These are phyloP conservation scores for Colletotrichum euphorbiae DNA, from an alignment of 2,329 filamentous ascomycete genomes.

Conservation along the genomic window DNA sequence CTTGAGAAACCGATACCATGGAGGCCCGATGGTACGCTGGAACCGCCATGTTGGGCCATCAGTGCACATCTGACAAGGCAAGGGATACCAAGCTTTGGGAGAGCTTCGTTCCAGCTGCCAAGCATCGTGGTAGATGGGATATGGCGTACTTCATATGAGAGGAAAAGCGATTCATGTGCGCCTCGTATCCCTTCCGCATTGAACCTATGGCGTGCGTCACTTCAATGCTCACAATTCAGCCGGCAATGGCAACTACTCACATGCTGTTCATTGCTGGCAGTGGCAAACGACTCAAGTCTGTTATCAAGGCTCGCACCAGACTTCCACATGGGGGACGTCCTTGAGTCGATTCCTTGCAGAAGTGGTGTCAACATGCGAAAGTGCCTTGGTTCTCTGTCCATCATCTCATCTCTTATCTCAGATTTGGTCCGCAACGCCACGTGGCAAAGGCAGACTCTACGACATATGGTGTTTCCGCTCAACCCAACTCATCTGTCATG, in stretches of 20 bases:
- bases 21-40: not conserved
- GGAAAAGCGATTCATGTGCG: not conserved
- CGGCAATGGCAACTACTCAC: not conserved
- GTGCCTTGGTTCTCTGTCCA: not conserved
- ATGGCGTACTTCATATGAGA: not conserved
- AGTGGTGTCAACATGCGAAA: constrained; percentile 8
- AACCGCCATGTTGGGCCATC: not conserved
- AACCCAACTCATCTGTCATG: not conserved
- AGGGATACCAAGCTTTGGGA: not conserved
- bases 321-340: not conserved
- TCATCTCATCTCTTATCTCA: constrained; percentile 15
- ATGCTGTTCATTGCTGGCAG: not conserved
- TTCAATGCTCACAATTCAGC: not conserved
- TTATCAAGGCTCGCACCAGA: not conserved
- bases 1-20: not conserved
- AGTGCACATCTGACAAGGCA: not conserved
- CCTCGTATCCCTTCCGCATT: not conserved
- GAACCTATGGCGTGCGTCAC: not conserved
- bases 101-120: not conserved
- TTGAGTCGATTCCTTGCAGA: not conserved
- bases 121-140: not conserved
- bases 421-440: constrained; percentile 15
- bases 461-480: constrained; percentile 2
- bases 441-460: constrained; percentile 6
- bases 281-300: not conserved